Evolutionary conservation across 805 yeast genomes (phyloP).

Genomic region (Candida glaebosa): DNA sequence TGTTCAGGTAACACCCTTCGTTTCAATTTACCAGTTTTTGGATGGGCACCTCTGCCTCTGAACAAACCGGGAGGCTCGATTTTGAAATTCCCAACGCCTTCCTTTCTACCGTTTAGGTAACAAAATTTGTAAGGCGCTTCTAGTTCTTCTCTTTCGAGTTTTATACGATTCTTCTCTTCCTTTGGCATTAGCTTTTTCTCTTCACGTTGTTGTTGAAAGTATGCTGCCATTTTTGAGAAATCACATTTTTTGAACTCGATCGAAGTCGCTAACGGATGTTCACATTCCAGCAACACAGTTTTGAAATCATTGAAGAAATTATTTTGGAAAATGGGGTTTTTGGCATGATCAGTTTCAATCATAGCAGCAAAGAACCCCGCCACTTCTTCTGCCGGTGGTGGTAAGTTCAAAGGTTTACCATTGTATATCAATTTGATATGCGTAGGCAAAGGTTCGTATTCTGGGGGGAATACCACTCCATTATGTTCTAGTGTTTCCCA

Average conservation of each 20-base stretch:
- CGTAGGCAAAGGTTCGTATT: conserved; percentile 79
- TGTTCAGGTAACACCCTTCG: conserved; percentile 87
- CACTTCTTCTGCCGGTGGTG: conserved; percentile 87
- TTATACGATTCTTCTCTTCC: conserved; percentile 72
- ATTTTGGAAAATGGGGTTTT: conserved; percentile 79
- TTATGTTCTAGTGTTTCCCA: conserved; percentile 86
- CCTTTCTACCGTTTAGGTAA: conserved; percentile 78
- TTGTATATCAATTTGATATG: conserved; percentile 73
- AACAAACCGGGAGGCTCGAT: conserved; percentile 96
- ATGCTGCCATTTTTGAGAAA: conserved; percentile 67
- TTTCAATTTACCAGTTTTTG: conserved; percentile 89
- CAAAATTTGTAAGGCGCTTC: conserved; percentile 86
- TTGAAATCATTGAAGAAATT: conserved; percentile 83
- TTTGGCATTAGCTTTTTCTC: conserved; percentile 65
- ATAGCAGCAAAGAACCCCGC: conserved; percentile 94
- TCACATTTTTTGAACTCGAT: conserved; percentile 71
- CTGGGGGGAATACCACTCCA: conserved; percentile 94
- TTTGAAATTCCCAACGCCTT: conserved; percentile 89
- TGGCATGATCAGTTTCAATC: conserved; percentile 83
- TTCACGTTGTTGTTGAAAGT: conserved; percentile 67
- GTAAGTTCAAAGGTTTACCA: conserved; percentile 70
- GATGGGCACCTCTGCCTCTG: conserved; percentile 96
- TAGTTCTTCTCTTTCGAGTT: conserved; percentile 64
- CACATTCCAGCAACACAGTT: conserved; percentile 62
- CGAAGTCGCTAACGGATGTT: conserved; percentile 44